Evolutionary conservation across 2,329 filamentous ascomycete genomes (phyloP), one percentile per base, ranked within the genome.

Genomic region (Lasiodiplodia gonubiensis): DNA sequence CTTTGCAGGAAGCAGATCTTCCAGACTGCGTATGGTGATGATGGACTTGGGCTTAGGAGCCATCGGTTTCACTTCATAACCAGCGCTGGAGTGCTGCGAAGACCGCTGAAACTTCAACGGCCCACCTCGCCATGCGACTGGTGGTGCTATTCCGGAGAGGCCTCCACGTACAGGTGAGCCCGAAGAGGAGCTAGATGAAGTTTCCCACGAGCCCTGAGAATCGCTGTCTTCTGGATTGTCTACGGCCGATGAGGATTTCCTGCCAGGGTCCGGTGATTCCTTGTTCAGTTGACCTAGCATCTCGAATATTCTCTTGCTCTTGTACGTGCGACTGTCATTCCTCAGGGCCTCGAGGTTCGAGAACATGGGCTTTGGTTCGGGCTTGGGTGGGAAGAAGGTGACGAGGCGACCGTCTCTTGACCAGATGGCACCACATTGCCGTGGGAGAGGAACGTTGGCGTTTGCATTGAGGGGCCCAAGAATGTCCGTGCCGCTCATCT

Each of bases 1-100:
- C 76, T 93, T 95, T 2, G 92, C 91, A 0, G 94, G 94, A n/a
- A 97, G 80, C 14, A 93, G 77, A 57, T 86, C 82, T 11, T 87
- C 86, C 30, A 96, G 77, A 69, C 92, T 85, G 73, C 94, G 86
- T 48, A 97, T 88, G 1, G 88, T 88, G 23, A 98, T 81, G 25
- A 91, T 83, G 69, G 94, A 93, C 71, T 90, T 91, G 2, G 84
- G 79, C 64, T 82, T 78, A 4, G 79, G 76, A 21, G 78, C 80
- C 23, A 71, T 69, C 18, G 71, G 53, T 59, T 74, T 67, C 21
- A 42, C 64, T 16, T 59, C 68, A 7, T 69, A 65, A 12, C 68
- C 67, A 21, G 59, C 30, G 67, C 73, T 39, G 21, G 78, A 80
- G 37, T 78, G 77, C 25, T 78, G 70, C 8, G 78, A 83, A 30